A percentile compares a stretch with the other conserved stretches of the same genome.
Conservation (phyloP, 2,329 filamentous ascomycete species). For the Phyllosticta paracitricarpa region DNA sequence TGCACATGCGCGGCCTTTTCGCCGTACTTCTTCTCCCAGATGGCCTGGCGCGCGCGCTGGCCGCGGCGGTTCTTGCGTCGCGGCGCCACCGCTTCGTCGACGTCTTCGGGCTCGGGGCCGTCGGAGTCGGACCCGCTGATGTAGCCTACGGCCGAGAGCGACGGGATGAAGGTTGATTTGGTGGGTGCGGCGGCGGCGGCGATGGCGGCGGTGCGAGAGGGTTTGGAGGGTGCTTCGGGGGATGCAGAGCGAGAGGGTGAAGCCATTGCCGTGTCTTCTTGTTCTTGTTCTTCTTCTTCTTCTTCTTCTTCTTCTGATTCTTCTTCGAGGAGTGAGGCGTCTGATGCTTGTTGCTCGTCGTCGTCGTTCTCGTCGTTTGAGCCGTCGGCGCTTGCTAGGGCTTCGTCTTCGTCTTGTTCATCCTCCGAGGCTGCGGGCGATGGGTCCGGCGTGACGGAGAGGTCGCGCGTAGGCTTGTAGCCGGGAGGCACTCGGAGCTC, state of each 20-base stretch:
- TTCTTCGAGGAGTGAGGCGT: no score
- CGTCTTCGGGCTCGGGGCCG: constrained; percentile 41
- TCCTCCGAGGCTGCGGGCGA: constrained; percentile 1
- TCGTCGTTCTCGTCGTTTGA: background rate
- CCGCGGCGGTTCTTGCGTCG: constrained; percentile 64
- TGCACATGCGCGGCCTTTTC: constrained; percentile 57
- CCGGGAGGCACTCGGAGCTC: background rate
- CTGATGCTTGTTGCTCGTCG: background rate
- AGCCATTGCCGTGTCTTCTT: no score
- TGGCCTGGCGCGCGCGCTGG: constrained; percentile 66
- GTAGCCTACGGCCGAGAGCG: constrained; percentile 67
- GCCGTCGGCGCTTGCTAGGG: background rate
- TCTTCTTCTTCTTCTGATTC: no score
- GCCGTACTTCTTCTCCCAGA: constrained; percentile 74
- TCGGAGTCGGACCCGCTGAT: constrained; percentile 68
- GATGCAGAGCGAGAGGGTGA: constrained; percentile 11
- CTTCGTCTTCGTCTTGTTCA: background rate
- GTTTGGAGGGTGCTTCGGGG: constrained; percentile 17
- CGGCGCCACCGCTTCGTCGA: constrained; percentile 39
- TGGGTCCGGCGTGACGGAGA: constrained; percentile 5
- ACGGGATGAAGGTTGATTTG: constrained; percentile 58
- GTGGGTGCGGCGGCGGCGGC: constrained; percentile 16
- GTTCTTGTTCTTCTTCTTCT: no score
- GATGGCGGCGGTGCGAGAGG: constrained; percentile 22
- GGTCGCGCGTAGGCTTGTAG: constrained; percentile 5